Base-by-base conservation (phyloP, 2,329 filamentous ascomycete species). In the Helminthosporium solani region DNA sequence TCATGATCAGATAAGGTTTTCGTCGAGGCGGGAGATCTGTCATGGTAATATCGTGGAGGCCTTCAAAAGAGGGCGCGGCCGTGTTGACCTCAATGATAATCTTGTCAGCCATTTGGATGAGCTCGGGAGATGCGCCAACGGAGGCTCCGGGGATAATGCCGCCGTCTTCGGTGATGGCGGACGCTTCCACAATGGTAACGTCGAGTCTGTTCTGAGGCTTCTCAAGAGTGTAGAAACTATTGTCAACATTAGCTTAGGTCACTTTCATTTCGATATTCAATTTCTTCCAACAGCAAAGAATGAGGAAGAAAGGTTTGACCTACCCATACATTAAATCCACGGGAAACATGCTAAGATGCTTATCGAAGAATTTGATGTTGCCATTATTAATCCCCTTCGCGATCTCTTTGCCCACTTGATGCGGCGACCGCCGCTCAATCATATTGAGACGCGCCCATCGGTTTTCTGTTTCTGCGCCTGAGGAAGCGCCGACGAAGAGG, bases 61-160 rank as follows among this genome's bases (percentile, higher is more conserved):
- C 90, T 69, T 94, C 86, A 63, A 95, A 91, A 34, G 83, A 89
- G 4, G 90, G 90, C 40, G 88, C 82, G 1, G 89, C 77, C 0
- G 90, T 95, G 77, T 95, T 95, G 73, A 95, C 87, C 75, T 95
- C 90, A 64, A 95, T 88, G 64, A 95, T 90, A 72, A 95, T 83
- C 76, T 95, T 95, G 68, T 95, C 88, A 41, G 90, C 88, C 82
- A 95, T 89, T 73, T 95, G 89, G 39, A 95, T 79, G 43, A 95
- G 78, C 70, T 95, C 90, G 3, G 90, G 90, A 2, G 85, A 87
- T 11, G 90, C 90, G 44, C 90, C 90, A 20, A 95, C 88, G 8
- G 85, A 90, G 27, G 90, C 89, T 57, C 90, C 90, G 3, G 87
- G 89, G 34, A 95, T 87, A 60, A 95, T 91, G 56, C 89, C 90